phyloP scores from a whole-genome alignment of 2,329 filamentous ascomycete species.

The Aspergillus calidoustus region DNA sequence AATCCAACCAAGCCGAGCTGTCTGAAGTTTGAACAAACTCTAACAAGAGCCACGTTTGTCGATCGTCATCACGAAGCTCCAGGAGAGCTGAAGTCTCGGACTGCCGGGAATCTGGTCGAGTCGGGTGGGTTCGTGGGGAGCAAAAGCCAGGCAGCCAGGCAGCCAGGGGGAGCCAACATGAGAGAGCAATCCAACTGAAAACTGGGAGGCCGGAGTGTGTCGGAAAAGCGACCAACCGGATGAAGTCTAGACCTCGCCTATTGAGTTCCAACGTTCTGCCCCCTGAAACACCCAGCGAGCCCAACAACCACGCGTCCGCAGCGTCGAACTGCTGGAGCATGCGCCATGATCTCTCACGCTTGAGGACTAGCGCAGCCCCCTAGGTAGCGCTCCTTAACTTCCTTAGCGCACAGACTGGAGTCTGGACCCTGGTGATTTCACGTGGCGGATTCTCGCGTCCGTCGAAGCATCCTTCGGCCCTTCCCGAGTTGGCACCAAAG shows the following conservation, averaged over 20 bases:
- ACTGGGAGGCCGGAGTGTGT: not conserved
- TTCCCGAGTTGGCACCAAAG: constrained; percentile 37
- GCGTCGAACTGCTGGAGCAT: constrained; percentile 32
- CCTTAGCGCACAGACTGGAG: constrained; percentile 19
- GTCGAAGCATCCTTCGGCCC: constrained; percentile 29
- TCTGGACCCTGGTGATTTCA: constrained; percentile 33
- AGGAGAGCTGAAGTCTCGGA: not conserved
- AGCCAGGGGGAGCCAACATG: constrained; percentile 18
- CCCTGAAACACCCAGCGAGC: constrained; percentile 8
- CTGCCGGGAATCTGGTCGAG: not conserved
- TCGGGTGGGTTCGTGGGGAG: constrained; percentile 23
- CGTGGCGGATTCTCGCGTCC: constrained; percentile 31
- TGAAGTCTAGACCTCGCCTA: constrained; percentile 11
- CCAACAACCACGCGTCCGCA: constrained; percentile 11
- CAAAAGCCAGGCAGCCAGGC: constrained; percentile 25
- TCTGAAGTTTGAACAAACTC: constrained; percentile 11
- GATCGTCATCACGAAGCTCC: constrained; percentile 26
- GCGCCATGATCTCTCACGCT: constrained; percentile 22
- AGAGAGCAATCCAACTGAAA: not conserved
- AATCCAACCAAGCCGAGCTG: not conserved
- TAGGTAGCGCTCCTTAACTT: constrained; percentile 8
- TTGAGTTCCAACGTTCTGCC: constrained; percentile 8
- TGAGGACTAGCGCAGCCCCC: constrained; percentile 17
- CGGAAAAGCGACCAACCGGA: constrained; percentile 2
- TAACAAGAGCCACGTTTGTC: constrained; percentile 21